Base-by-base conservation (phyloP, 176 grass and related monocot species). In the Rhipidocladum racemiflorum region DNA sequence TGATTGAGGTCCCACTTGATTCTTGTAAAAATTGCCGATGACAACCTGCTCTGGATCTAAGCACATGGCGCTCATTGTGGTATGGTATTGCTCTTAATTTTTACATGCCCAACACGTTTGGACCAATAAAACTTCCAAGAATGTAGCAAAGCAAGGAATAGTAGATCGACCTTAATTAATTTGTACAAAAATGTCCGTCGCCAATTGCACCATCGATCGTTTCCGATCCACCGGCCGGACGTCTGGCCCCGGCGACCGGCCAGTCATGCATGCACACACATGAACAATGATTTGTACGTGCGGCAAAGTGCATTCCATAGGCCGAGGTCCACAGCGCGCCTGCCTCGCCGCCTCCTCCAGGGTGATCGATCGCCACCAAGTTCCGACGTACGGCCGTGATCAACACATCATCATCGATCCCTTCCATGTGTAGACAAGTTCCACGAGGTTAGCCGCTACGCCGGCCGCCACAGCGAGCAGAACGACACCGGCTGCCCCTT, bases 381-480 rank as follows among this genome's bases (percentile, higher is more conserved):
- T 24, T 60, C 1, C 68, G 11, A 76, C 4, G 51, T 32, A 61
- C 51, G 78, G 85, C 16, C 70, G 9, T 34, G 65, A 81, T 81
- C 69, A 38, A 65, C 64, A 28, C 49, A n/a, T 51, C 42, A 21
- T n/a, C 57, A 43, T 43, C 39, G 7, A 35, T 18, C 3, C 5
- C 48, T 50, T 30, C 72, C 63, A 32, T 12, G 27, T 23, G 11
- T 68, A 7, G 72, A 78, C 74, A 27, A 30, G 45, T 48, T 66
- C 45, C 36, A 38, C 57, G 25, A 13, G 12, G 30, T 61, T 7
- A 0, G 14, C n/a, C 28, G 40, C 63, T 65, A 75, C 73, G 87
- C 68, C 64, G 87, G 87, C 51, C 90, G 89, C 97, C 93, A 99
- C 48, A 99, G 85, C 70, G 97, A 99, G 68, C 93, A 99, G 85